phyloP scores from a whole-genome alignment of 352 stramenopile species.

The Peronospora belbahrii region DNA sequence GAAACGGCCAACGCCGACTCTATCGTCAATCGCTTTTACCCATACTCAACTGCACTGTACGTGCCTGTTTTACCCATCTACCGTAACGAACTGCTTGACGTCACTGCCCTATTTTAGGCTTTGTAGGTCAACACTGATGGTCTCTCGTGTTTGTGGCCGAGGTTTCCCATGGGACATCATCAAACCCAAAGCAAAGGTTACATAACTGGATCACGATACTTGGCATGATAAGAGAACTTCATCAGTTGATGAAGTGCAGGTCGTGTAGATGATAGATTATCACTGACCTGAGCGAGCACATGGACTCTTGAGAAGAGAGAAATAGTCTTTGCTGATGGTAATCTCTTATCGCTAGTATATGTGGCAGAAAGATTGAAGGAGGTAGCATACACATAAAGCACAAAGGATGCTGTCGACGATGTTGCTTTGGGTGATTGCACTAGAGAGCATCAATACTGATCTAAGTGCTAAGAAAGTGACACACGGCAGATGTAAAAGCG shows the following conservation, averaged over 20 bases:
- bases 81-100: slow-evolving; percentile 62
- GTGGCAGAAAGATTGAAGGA: slow-evolving; percentile 53
- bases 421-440: slow-evolving; percentile 66
- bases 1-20: slow-evolving; percentile 78
- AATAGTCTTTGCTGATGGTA: slow-evolving; percentile 61
- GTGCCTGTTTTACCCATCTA: slow-evolving; percentile 58
- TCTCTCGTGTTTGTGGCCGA: slow-evolving; percentile 74
- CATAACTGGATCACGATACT: slow-evolving; percentile 72
- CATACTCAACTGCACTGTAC: slow-evolving; percentile 22
- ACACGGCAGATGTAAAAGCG: slow-evolving; percentile 36
- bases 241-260: slow-evolving; percentile 8
- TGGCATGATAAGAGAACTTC: slow-evolving; percentile 53
- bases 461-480: slow-evolving; percentile 73
- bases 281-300: slow-evolving; percentile 57
- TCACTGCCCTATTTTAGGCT: slow-evolving; percentile 46
- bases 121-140: slow-evolving; percentile 42
- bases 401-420: slow-evolving; percentile 53
- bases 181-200: slow-evolving; percentile 27
- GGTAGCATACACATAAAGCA: slow-evolving; percentile 4
- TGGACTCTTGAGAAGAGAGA: slow-evolving; percentile 34
- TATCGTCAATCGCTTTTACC: slow-evolving; percentile 66
- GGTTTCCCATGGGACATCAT: slow-evolving; percentile 51
- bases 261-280: slow-evolving; percentile 76
- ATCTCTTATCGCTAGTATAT: slow-evolving; percentile 64
- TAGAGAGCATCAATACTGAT: slow-evolving; percentile 78